A percentile compares a stretch with the other conserved stretches of the same genome.
Evolutionary conservation across 768 basidiomycete species (phyloP).

Genomic region (Coprinopsis cinerea): DNA sequence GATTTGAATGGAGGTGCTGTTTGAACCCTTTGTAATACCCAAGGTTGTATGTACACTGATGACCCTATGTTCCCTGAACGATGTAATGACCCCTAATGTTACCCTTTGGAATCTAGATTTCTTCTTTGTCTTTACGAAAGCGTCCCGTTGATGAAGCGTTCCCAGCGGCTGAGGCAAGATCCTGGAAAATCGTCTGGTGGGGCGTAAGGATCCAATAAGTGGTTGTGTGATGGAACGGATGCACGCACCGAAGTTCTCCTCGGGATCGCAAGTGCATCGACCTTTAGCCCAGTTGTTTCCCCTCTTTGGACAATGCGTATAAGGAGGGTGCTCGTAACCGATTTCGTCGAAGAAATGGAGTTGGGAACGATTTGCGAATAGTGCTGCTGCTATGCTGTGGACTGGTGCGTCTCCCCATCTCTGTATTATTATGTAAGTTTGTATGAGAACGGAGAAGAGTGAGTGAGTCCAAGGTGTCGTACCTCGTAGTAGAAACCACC

Average conservation of each 20-base stretch:
- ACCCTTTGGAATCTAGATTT: background rate
- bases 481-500: conserved; percentile 73
- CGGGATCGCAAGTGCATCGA: conserved; percentile 57
- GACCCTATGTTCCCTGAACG: background rate
- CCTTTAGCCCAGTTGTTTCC: conserved; percentile 42
- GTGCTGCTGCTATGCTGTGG: conserved; percentile 73
- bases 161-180: conserved; percentile 7
- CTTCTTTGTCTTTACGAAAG: background rate
- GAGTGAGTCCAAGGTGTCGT: conserved; percentile 26
- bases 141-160: conserved; percentile 9
- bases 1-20: too few relatives aligned
- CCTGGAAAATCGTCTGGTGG: conserved; percentile 3
- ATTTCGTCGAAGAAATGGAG: conserved; percentile 82
- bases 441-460: conserved; percentile 18
- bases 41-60: too few relatives aligned
- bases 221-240: background rate
- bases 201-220: background rate
- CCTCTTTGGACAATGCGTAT: conserved; percentile 60
- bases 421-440: conserved; percentile 27
- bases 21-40: too few relatives aligned
- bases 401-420: conserved; percentile 88
- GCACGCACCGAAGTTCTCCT: conserved; percentile 54
- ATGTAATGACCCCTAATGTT: background rate
- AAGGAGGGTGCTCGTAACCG: conserved; percentile 76
- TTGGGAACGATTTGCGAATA: conserved; percentile 65